These are phyloP conservation scores for Lasiosphaeria hispida DNA, from an alignment of 495 filamentous ascomycete genomes.

Conservation along the genomic window DNA sequence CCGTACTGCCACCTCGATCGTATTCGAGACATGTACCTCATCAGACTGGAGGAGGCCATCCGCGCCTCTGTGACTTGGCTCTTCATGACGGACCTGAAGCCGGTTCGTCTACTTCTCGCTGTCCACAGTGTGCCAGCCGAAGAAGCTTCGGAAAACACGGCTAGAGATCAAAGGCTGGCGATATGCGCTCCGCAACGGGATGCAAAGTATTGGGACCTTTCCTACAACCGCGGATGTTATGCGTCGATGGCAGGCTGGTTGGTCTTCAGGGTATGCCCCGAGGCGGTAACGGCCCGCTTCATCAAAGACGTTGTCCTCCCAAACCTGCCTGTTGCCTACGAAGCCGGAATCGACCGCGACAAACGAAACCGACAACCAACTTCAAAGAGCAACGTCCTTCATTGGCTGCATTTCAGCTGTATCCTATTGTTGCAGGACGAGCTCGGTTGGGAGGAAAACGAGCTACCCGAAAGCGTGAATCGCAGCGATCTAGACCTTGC, in stretches of 20 bases:
- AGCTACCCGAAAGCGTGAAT: neutral
- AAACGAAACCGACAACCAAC: conserved; percentile 15
- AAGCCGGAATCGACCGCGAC: conserved; percentile 14
- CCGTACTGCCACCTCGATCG: neutral
- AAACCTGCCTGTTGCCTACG: conserved; percentile 24
- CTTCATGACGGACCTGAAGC: conserved; percentile 17
- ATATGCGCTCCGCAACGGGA: neutral
- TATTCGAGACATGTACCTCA: conserved; percentile 11
- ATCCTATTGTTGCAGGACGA: conserved; percentile 17
- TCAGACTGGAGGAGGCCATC: conserved; percentile 5
- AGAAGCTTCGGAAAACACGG: too few species aligned
- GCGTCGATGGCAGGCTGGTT: conserved; percentile 19
- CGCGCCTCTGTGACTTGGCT: conserved; percentile 11
- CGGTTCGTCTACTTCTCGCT: conserved; percentile 13
- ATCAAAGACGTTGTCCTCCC: conserved; percentile 23
- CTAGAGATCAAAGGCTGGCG: conserved; percentile 6
- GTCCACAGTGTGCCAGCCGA: conserved; percentile 8
- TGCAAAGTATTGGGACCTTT: neutral
- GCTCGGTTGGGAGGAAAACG: conserved; percentile 8
- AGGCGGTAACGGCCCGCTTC: neutral
- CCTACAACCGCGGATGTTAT: conserved; percentile 21
- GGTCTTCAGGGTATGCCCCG: conserved; percentile 8
- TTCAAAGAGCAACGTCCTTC: conserved; percentile 16
- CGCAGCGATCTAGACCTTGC: neutral
- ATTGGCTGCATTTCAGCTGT: conserved; percentile 21